Evolutionary conservation across 2,329 filamentous ascomycete species (phyloP), one percentile per base, ranked within the genome.

Genomic region (Lizonia empirigonia): DNA sequence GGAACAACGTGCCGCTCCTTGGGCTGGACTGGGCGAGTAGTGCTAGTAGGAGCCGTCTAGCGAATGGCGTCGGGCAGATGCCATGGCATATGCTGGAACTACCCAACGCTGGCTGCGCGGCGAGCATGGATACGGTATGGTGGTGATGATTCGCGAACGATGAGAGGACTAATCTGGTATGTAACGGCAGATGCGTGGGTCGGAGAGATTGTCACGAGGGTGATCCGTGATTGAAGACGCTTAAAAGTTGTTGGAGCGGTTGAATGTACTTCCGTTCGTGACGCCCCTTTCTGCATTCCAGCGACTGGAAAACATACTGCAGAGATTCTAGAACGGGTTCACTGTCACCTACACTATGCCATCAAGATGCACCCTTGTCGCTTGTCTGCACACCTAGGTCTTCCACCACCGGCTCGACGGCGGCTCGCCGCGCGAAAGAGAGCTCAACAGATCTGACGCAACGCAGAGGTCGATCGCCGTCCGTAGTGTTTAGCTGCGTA

Each of bases 21-120:
- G 26, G n/a, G 30, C 49, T 44, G 42, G n/a, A 35, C 49, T 44
- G 42, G 49, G 49, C 49, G 49, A 52, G 42, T 52, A 39, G 36
- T 19, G 41, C 22, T 23, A 41, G 36, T 32, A 26, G 36, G 39
- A 15, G 3, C 34, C 23, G 33, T 38, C 36, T 51, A 51, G 48
- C 35, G 36, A 41, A 36, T 45, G 30, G 48, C 30, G 35, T 23
- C 15, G 29, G 35, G 23, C n/a, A 35, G 13, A 20, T 4, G 6
- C n/a, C n/a, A n/a, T n/a, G n/a, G n/a, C 19, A 30, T 3, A 18
- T 41, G 39, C 32, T 20, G 36, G 41, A n/a, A 39, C 34, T 44
- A 22, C 34, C 34, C 34, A 40, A 20, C 29, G 12, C 8, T 35
- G 35, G 36, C 27, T 33, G 36, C 22, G 7, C 26, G 16, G 16